Conservation (phyloP, 495 filamentous ascomycete species). For the Barbatosphaeria neglecta region DNA sequence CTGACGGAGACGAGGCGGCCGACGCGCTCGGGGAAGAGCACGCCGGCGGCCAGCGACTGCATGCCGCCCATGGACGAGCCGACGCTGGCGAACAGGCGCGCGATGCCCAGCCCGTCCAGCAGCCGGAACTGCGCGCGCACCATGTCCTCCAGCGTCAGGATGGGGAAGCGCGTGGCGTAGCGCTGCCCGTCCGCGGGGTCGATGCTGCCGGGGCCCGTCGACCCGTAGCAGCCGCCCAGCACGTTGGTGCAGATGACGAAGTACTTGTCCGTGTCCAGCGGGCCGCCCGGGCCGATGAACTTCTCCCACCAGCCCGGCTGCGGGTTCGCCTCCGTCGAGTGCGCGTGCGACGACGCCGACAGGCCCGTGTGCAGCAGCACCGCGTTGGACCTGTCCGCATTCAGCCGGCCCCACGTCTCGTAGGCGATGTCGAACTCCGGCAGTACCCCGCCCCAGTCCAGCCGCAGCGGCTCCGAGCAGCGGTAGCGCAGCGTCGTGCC, state of each 20-base stretch:
- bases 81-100: slow-evolving; percentile 81
- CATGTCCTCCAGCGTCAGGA: slow-evolving; percentile 96
- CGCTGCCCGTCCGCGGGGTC: slow-evolving; percentile 80
- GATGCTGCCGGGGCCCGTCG: slow-evolving; percentile 77
- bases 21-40: slow-evolving; percentile 71
- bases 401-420: slow-evolving; percentile 84
- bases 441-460: slow-evolving; percentile 89
- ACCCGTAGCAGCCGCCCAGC: slow-evolving; percentile 91
- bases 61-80: slow-evolving; percentile 98
- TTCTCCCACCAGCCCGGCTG: slow-evolving; percentile 98
- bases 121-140: slow-evolving; percentile 89
- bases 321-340: slow-evolving; percentile 72
- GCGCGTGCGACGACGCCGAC: slow-evolving; percentile 90
- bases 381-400: slow-evolving; percentile 72
- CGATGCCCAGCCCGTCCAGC: slow-evolving; percentile 66
- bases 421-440: slow-evolving; percentile 82
- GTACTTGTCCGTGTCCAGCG: slow-evolving; percentile 85
- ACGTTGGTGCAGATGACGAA: slow-evolving; percentile 95
- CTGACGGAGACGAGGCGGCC: slow-evolving; percentile 78
- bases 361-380: slow-evolving; percentile 91
- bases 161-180: slow-evolving; percentile 94
- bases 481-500: slow-evolving; percentile 68
- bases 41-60: slow-evolving; percentile 89
- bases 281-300: slow-evolving; percentile 83
- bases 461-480: slow-evolving; percentile 59